Evolutionary conservation across 768 basidiomycete genomes (phyloP), one percentile per base, ranked within the genome.

Genomic region (Cubamyces sp.): DNA sequence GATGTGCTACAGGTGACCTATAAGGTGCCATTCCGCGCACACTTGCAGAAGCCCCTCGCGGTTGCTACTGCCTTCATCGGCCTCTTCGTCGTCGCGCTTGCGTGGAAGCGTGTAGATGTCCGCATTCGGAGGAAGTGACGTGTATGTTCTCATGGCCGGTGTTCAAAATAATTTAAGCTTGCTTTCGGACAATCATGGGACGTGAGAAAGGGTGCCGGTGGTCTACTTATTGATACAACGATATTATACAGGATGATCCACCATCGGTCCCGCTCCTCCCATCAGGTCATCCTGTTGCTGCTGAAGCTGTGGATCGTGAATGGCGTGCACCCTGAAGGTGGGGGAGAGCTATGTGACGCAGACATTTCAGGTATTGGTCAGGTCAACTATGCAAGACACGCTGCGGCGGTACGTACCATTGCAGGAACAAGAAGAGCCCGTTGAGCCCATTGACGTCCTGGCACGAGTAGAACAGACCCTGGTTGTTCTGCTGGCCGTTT

Each of bases 11-110:
- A 97, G 96, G 88, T 97, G 61, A 87, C 90, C 40, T 98, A 98
- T 81, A 87, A 83, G 67, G 89, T 96, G 45, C 87, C 93, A 12
- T 68, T 87, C 57, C 78, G 82, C 43, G 88, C 93, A n/a, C 90
- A 94, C 73, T 74, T 97, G 62, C 89, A 87, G 75, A 98, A 98
- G 75, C 92, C 93, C 0, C 57, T 92, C 28, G 85, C 88, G 12
- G 92, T 96, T 26, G 84, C 88, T 9, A 78, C 80, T 18, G 92
- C 87, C 1, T 85, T 90, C 74, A 75, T 91, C 55, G 78, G 80
- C 46, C 61, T 94, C 48, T 96, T 96, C 74, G 71, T 77, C 64
- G 71, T 79, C 57, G 79, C 75, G 46, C 73, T 79, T 64, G 73
- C 69, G 28, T 75, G 79, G 64, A 79, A 81, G 70, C 78, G 87